A percentile compares a stretch with the other conserved stretches of the same genome.
Evolutionary conservation across 306 rosid genomes (phyloP).

Genomic region (Vigna angularis): DNA sequence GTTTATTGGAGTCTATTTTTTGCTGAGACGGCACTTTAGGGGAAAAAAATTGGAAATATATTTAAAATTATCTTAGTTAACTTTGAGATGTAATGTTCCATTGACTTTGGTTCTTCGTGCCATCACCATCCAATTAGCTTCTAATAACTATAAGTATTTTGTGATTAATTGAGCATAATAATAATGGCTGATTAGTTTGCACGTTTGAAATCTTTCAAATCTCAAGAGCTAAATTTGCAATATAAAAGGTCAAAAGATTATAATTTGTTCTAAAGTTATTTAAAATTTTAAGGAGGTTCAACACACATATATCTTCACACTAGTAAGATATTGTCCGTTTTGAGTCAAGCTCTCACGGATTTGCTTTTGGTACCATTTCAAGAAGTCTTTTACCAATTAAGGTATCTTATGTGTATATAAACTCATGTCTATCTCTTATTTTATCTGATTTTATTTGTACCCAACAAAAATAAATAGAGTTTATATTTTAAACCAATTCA

Average conservation of each 20-base stretch:
- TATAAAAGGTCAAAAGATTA: too few species aligned
- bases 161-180: conserved; percentile 1
- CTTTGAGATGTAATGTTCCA: conserved; percentile 15
- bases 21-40: background rate
- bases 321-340: too few species aligned
- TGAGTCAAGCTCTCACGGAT: accelerated
- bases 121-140: conserved; percentile 32
- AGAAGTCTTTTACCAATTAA: too few species aligned
- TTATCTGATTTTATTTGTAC: too few species aligned
- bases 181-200: conserved; percentile 34
- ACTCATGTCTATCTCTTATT: too few species aligned
- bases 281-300: too few species aligned
- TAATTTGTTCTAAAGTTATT: too few species aligned
- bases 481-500: too few species aligned
- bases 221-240: conserved; percentile 14
- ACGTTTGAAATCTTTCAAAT: conserved; percentile 35
- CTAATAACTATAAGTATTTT: background rate
- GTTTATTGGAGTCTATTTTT: background rate
- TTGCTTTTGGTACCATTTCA: too few species aligned
- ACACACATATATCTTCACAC: too few species aligned
- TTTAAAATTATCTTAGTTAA: background rate
- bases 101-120: conserved; percentile 38
- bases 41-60: background rate
- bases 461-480: too few species aligned
- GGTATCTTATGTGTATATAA: too few species aligned